These are phyloP conservation scores for Aspergillus neotritici DNA, from an alignment of 2,329 filamentous ascomycete genomes.

Conservation along the genomic window DNA sequence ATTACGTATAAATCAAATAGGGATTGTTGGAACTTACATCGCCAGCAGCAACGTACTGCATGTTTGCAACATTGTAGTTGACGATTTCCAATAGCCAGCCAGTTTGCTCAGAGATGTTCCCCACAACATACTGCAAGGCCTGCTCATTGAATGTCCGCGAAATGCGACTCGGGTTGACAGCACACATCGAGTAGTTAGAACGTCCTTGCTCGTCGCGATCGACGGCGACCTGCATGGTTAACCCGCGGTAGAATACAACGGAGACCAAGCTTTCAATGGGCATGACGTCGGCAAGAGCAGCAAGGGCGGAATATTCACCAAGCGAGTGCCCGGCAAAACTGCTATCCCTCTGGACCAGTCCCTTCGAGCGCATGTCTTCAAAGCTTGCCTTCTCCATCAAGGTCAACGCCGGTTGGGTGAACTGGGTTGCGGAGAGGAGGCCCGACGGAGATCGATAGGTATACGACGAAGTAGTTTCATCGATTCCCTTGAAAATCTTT, in stretches of 20 bases:
- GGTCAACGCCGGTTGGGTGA: constrained; percentile 94
- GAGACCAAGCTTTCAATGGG: constrained; percentile 98
- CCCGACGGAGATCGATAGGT: constrained; percentile 95
- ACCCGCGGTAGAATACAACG: constrained; percentile 96
- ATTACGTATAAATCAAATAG: not conserved
- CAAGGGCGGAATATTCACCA: constrained; percentile 95
- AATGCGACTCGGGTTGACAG: constrained; percentile 96
- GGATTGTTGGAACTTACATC: constrained; percentile 44
- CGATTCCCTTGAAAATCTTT: constrained; percentile 98
- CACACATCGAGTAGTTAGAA: constrained; percentile 99
- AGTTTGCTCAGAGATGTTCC: constrained; percentile 89
- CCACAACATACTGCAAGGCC: constrained; percentile 91
- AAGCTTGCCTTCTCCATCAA: constrained; percentile 99
- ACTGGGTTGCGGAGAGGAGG: constrained; percentile 92
- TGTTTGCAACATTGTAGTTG: constrained; percentile 77
- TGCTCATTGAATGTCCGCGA: constrained; percentile 98
- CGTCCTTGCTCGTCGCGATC: constrained; percentile 89
- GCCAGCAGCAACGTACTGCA: constrained; percentile 64
- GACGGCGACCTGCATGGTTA: constrained; percentile 99
- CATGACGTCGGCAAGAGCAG: constrained; percentile 95
- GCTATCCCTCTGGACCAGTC: constrained; percentile 90
- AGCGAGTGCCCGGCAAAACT: constrained; percentile 97
- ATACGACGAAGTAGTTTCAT: constrained; percentile 88
- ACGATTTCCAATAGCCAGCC: constrained; percentile 97
- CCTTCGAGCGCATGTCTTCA: constrained; percentile 97